Base-by-base conservation (phyloP, 805 yeast genomes). In the Ogataea pini region DNA sequence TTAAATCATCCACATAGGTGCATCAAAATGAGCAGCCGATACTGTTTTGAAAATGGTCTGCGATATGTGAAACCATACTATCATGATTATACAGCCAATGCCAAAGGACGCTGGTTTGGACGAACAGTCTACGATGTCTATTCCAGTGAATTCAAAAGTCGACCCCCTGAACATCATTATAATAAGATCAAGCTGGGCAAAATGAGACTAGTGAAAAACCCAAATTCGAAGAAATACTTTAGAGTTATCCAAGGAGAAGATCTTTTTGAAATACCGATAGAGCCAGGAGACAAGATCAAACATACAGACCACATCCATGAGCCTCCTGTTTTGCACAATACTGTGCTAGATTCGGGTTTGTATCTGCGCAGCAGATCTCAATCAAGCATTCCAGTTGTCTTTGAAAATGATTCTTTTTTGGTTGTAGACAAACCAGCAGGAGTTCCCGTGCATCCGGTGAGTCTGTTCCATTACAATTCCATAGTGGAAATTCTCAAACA, bases 361-460 rank as follows among this genome's bases (percentile, higher is more conserved):
- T 44, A 44, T 18, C 14, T 36, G 8, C 9, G 25, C 24, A 24
- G 16, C 17, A 8, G 42, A 13, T 14, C 33, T 3, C 12, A 37
- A 16, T 42, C 41, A 7, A 31, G 38, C 16, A 42, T 43, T 6
- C 48, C 42, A 5, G 55, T 72, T 2, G 52, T 76, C 0, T 65
- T 53, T 54, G 63, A 71, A 46, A 66, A 70, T 48, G 63, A 59
- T 3, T 63, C 63, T 4, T 29, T 72, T 2, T 22, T 75, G 13
- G 79, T 77, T n/a, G 69, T 77, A 7, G 63, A 73, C 53, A 78
- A 78, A 52, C 82, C 82, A 0, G 60, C 71, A 1, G 82, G 82
- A 0, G 62, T 77, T 3, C 80, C 82, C 2, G 75, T 79, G 1
- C 83, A 78, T 53, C 80, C 82, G 0, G 70, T 76, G 3, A 75